A percentile compares a stretch with the other conserved stretches of the same genome.
Evolutionary conservation across 805 yeast species (phyloP).

Genomic region (Pichia rugopelliculosa): DNA sequence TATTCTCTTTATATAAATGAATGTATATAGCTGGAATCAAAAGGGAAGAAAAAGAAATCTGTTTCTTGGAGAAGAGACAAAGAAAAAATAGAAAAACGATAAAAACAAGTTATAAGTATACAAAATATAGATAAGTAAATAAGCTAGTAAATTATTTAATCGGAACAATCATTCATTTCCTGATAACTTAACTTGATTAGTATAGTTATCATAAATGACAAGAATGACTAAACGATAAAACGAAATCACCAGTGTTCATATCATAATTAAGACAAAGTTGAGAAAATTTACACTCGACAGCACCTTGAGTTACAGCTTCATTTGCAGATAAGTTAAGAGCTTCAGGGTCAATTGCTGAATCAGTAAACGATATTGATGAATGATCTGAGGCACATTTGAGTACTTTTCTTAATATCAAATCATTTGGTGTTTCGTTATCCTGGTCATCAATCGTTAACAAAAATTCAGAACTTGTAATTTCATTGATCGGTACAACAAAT

Average conservation of each 20-base stretch:
- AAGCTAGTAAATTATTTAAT: neutral
- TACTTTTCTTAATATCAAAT: slow-evolving; percentile 9
- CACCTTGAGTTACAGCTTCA: slow-evolving; percentile 7
- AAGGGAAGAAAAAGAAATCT: neutral
- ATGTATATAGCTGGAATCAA: neutral
- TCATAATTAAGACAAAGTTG: slow-evolving; percentile 23
- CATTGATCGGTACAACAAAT: slow-evolving; percentile 24
- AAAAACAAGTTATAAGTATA: neutral
- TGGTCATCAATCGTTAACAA: slow-evolving; percentile 14
- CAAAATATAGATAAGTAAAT: neutral
- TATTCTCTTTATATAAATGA: neutral
- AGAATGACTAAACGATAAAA: slow-evolving; percentile 26
- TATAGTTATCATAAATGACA: slow-evolving; percentile 15
- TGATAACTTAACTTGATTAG: neutral
- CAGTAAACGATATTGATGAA: slow-evolving; percentile 12
- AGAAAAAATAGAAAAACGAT: neutral
- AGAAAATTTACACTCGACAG: slow-evolving; percentile 22
- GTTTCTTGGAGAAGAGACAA: neutral
- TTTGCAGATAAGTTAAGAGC: slow-evolving; percentile 12
- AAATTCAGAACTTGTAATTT: slow-evolving; percentile 26
- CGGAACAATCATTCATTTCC: neutral
- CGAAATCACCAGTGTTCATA: slow-evolving; percentile 20
- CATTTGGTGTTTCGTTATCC: slow-evolving; percentile 1
- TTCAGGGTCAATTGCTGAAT: slow-evolving; percentile 19
- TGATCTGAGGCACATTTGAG: slow-evolving; percentile 18